Evolutionary conservation across 2,329 filamentous ascomycete species (phyloP).

Genomic region (Magnaporthales sp.): DNA sequence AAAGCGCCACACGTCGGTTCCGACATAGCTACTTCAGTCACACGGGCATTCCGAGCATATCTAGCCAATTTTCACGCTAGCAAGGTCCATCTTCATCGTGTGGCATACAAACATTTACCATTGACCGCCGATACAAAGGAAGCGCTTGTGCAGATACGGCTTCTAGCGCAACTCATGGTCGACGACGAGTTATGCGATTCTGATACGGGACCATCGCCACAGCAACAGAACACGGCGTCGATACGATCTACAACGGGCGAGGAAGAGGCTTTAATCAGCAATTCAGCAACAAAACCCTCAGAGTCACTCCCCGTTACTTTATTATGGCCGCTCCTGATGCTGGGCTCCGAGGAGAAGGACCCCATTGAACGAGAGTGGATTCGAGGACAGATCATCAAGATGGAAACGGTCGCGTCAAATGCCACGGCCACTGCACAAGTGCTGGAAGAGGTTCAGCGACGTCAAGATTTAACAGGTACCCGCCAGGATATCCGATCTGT

Average conservation of each 20-base stretch:
- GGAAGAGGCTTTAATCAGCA: background rate
- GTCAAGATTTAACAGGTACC: slow-evolving; percentile 29
- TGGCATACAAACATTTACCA: slow-evolving; percentile 45
- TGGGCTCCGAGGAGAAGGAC: slow-evolving; percentile 45
- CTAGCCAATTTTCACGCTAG: slow-evolving; percentile 47
- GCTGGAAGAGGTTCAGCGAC: slow-evolving; percentile 33
- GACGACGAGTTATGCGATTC: slow-evolving; percentile 29
- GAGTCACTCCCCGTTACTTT: slow-evolving; percentile 41
- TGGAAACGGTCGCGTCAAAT: slow-evolving; percentile 35
- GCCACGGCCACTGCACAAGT: slow-evolving; percentile 35
- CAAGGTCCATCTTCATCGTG: slow-evolving; percentile 46
- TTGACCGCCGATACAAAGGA: slow-evolving; percentile 38
- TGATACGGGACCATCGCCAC: too few relatives aligned
- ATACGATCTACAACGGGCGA: background rate
- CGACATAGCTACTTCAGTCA: slow-evolving; percentile 39
- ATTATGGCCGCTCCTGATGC: slow-evolving; percentile 48
- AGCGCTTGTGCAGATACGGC: slow-evolving; percentile 39
- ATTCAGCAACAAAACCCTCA: background rate
- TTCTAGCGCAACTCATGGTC: slow-evolving; percentile 34
- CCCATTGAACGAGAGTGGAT: slow-evolving; percentile 40
- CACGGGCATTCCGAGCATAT: slow-evolving; percentile 44
- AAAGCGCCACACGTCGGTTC: slow-evolving; percentile 36
- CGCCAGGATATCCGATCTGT: slow-evolving; percentile 35
- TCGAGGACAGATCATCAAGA: slow-evolving; percentile 34
- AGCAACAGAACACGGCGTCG: background rate